phyloP scores from a whole-genome alignment of 2,329 filamentous ascomycete species.

The Penicillium sp. region DNA sequence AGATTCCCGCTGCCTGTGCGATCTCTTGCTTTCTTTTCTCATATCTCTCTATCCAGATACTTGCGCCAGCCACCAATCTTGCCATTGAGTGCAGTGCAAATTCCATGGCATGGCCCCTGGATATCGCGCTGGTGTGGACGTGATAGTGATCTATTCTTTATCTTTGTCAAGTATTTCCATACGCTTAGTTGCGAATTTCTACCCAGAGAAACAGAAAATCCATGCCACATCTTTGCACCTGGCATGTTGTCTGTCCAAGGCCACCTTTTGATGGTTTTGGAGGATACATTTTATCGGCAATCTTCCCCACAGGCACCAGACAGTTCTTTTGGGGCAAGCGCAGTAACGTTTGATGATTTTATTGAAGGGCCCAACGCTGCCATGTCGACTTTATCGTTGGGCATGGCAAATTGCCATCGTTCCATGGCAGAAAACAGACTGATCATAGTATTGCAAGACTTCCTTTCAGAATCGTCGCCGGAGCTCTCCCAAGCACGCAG shows the following conservation, averaged over 20 bases:
- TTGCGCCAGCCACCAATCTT: slow-evolving; percentile 64
- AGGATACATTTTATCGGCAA: slow-evolving; percentile 79
- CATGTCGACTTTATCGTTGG: slow-evolving; percentile 58
- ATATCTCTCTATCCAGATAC: slow-evolving; percentile 56
- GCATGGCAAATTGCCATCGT: slow-evolving; percentile 66
- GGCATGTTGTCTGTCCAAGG: slow-evolving; percentile 77
- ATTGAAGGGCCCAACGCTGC: slow-evolving; percentile 64
- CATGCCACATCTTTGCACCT: slow-evolving; percentile 64
- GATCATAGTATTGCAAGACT: slow-evolving; percentile 75
- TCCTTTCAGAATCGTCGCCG: slow-evolving; percentile 61
- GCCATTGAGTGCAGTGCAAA: slow-evolving; percentile 64
- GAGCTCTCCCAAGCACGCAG: slow-evolving; percentile 56
- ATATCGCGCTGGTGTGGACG: slow-evolving; percentile 78
- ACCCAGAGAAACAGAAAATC: slow-evolving; percentile 50
- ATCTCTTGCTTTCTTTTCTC: slow-evolving; percentile 57
- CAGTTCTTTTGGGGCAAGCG: slow-evolving; percentile 44
- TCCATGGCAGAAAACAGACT: slow-evolving; percentile 87
- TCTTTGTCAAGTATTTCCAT: slow-evolving; percentile 86
- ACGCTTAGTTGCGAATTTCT: slow-evolving; percentile 72
- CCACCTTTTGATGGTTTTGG: slow-evolving; percentile 73
- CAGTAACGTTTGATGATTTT: slow-evolving; percentile 64
- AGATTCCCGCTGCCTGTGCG: slow-evolving; percentile 67
- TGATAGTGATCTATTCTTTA: slow-evolving; percentile 86
- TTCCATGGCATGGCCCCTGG: slow-evolving; percentile 86
- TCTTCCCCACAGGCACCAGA: slow-evolving; percentile 44